Base-by-base conservation (phyloP, 345 rosid species). In the Dipteronia sinensis region DNA sequence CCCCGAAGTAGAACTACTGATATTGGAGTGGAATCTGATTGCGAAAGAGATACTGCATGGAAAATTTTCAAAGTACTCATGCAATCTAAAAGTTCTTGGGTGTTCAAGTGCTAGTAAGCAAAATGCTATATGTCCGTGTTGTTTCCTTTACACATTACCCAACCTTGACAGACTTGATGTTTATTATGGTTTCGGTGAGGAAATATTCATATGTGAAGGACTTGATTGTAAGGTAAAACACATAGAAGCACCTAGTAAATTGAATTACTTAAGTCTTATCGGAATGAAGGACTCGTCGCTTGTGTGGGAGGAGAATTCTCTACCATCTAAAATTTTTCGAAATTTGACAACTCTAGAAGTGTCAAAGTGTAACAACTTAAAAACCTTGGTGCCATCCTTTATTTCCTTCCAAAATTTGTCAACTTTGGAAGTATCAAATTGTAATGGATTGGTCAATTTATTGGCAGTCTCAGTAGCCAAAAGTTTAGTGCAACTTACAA, bases 361-460 rank as follows among this genome's bases (percentile, higher is more conserved):
- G n/a, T n/a, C n/a, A n/a, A n/a, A n/a, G n/a, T n/a, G n/a, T n/a
- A n/a, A n/a, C n/a, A n/a, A n/a, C n/a, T n/a, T n/a, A n/a, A n/a
- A n/a, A n/a, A n/a, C n/a, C n/a, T n/a, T n/a, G n/a, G n/a, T n/a
- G n/a, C n/a, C n/a, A n/a, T n/a, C n/a, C n/a, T n/a, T n/a, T n/a
- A n/a, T n/a, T n/a, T n/a, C n/a, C n/a, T n/a, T n/a, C n/a, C n/a
- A 1, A 44, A 44, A 44, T 44, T 44, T 44, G 49, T 7, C 49
- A 8, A 10, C 49, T 44, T 10, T 44, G 10, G 49, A 75, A 10
- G 69, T 77, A n/a, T 67, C 55, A 1, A 51, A 65, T 15, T 80
- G 86, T 17, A 19, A 78, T 61, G 79, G 58, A 55, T 62, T 80
- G 16, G 1, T n/a, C 9, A 27, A 61, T 63, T 77, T 83, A 58